phyloP scores from a whole-genome alignment of 176 grass and related monocot genomes.

The barley (Hordeum vulgare) region MorexV3_pseudomolecules_assembly NC_058518.1:87727913-87728412 shows the following conservation, averaged over 20 bases:
- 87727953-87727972: constrained; percentile 56
- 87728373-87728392: neutral
- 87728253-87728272: neutral
- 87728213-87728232: neutral
- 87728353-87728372: neutral
- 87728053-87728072: constrained; percentile 14
- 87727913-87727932: neutral
- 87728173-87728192: neutral
- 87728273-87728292: neutral
- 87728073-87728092: constrained; percentile 57
- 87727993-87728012: constrained; percentile 34
- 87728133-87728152: too few relatives aligned
- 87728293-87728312: neutral
- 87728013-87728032: constrained; percentile 41
- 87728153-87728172: neutral
- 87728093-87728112: constrained; percentile 31
- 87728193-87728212: neutral
- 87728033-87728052: constrained; percentile 45
- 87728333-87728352: neutral
- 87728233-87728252: neutral
- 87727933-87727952: constrained; percentile 22
- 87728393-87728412: too few relatives aligned
- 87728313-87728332: neutral
- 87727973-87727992: constrained; percentile 38
- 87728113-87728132: constrained; percentile 27